These are phyloP conservation scores for Penicillium malachiteum DNA, from an alignment of 495 filamentous ascomycete species.

Conservation along the genomic window DNA sequence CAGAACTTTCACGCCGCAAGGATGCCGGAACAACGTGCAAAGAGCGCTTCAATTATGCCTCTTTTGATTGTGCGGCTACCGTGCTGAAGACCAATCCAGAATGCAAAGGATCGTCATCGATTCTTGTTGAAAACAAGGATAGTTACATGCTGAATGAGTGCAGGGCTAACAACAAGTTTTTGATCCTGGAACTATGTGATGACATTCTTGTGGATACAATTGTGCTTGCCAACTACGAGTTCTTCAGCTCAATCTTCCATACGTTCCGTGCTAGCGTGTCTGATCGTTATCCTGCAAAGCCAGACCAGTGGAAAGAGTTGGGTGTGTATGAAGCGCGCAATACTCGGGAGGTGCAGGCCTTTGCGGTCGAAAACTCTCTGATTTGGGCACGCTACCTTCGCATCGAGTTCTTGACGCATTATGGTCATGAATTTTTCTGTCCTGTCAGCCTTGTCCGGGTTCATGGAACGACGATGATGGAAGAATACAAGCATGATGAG, in stretches of 20 bases:
- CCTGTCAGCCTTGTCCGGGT: slow-evolving; percentile 86
- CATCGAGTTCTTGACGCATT: slow-evolving; percentile 89
- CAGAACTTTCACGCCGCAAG: slow-evolving; percentile 62
- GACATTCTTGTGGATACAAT: slow-evolving; percentile 95
- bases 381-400: slow-evolving; percentile 94
- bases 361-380: slow-evolving; percentile 84
- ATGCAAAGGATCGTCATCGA: slow-evolving; percentile 78
- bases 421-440: slow-evolving; percentile 95
- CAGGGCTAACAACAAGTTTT: slow-evolving; percentile 81
- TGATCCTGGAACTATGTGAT: slow-evolving; percentile 86
- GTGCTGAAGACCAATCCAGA: slow-evolving; percentile 85
- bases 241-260: slow-evolving; percentile 95
- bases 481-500: slow-evolving; percentile 77
- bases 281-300: slow-evolving; percentile 88
- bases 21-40: slow-evolving; percentile 94
- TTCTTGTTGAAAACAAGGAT: slow-evolving; percentile 95
- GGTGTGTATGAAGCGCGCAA: slow-evolving; percentile 89
- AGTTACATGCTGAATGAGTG: slow-evolving; percentile 98
- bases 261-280: slow-evolving; percentile 86
- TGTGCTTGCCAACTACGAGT: slow-evolving; percentile 95
- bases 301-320: slow-evolving; percentile 86
- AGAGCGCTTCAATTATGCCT: slow-evolving; percentile 95
- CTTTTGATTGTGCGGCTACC: slow-evolving; percentile 93
- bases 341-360: slow-evolving; percentile 89
- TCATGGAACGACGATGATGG: slow-evolving; percentile 95